phyloP scores from a whole-genome alignment of 2,329 filamentous ascomycete species.

The Zymoseptoria passerinii region DNA sequence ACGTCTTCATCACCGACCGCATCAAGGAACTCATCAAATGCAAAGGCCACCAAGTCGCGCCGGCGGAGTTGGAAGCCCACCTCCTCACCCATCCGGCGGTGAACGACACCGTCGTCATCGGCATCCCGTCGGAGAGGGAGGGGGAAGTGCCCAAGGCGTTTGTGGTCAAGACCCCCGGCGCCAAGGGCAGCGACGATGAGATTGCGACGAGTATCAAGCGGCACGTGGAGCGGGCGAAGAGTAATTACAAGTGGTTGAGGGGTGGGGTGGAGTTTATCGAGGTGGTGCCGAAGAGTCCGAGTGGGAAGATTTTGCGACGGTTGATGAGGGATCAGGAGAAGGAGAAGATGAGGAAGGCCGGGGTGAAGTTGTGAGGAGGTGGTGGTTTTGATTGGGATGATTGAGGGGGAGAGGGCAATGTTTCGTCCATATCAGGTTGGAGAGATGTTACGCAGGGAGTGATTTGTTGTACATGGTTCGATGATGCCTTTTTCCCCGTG shows the following conservation, averaged over 20 bases:
- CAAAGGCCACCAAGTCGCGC: slow-evolving; percentile 72
- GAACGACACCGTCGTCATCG: slow-evolving; percentile 72
- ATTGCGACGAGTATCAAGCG: slow-evolving; percentile 46
- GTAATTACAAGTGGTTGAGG: slow-evolving; percentile 54
- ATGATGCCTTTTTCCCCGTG: too few species aligned
- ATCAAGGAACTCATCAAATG: slow-evolving; percentile 52
- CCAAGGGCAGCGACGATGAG: slow-evolving; percentile 43
- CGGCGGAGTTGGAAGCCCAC: slow-evolving; percentile 74
- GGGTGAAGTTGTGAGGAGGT: slow-evolving; percentile 54
- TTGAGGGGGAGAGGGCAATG: background rate
- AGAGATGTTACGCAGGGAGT: too few species aligned
- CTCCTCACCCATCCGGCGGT: slow-evolving; percentile 66
- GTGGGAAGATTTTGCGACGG: slow-evolving; percentile 55
- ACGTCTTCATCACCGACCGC: slow-evolving; percentile 77
- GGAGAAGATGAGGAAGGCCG: slow-evolving; percentile 54
- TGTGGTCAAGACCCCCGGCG: slow-evolving; percentile 48
- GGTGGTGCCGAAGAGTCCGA: slow-evolving; percentile 52
- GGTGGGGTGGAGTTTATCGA: slow-evolving; percentile 53
- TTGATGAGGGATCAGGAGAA: slow-evolving; percentile 66
- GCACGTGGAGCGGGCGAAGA: slow-evolving; percentile 54
- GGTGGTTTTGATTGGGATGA: too few species aligned
- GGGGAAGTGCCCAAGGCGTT: slow-evolving; percentile 58
- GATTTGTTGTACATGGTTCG: too few species aligned
- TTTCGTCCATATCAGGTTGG: too few species aligned
- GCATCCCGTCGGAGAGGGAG: slow-evolving; percentile 55